Base-by-base conservation (phyloP, 805 yeast species). In the Tanozyma kutaoensis region DNA sequence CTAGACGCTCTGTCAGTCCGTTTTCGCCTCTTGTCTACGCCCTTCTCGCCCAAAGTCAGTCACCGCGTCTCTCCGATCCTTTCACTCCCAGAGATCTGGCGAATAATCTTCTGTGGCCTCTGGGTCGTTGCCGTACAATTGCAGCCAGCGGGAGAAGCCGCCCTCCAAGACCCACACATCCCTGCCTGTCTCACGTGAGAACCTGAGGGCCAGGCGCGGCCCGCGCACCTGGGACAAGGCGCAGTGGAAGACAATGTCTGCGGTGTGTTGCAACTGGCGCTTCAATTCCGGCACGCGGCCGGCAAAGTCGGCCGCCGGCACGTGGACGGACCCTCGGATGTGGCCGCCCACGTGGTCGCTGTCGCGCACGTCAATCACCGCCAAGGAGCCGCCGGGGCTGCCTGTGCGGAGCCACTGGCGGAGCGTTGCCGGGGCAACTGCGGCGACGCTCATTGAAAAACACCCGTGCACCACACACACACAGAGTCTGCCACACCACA, bases 171-270 rank as follows among this genome's bases (percentile, higher is more conserved):
- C 76, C 63, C 72, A 77, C 2, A 88, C 71, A 18, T 64, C n/a
- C n/a, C n/a, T 54, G 31, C 71, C 61, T 5, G 49, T 42, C 3
- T 52, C 47, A 30, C 76, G 50, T 35, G 62, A 42, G 40, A 78
- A 77, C 39, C 58, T 59, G 50, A 74, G 53, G 0, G 96, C 85
- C 3, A 95, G 69, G 3, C 80, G 59, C 0, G 97, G 97, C 0
- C 97, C 97, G 28, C 98, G 59, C 33, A 77, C 93, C 50, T 91
- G 97, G 3, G 93, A 76, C 17, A 80, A 60, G 16, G 86, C 85
- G 50, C 98, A 88, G 48, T 91, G 95, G 54, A 88, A 91, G 0
- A 91, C 77, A 0, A 84, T 69, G 28, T 67, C 72, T 23, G 61
- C 54, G 5, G 50, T 43, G 4, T 48, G 46, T 8, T 50, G 43